phyloP scores from a whole-genome alignment of 371 early-diverging fungal species.

The Synchytrium microbalum region DNA sequence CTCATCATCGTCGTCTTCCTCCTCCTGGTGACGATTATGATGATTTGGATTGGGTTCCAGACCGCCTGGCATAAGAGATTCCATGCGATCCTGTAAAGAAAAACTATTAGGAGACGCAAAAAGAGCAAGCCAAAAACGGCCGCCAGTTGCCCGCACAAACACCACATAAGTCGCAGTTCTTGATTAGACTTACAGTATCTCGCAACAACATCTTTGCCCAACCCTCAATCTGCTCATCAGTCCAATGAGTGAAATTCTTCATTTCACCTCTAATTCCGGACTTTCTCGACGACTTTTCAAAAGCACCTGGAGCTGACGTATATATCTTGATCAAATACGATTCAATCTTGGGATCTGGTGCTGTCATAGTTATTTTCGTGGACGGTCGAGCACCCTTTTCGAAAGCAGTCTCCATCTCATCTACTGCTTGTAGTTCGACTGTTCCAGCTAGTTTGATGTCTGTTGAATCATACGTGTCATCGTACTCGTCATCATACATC shows the following conservation, averaged over 20 bases:
- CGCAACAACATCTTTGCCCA: conserved; percentile 81
- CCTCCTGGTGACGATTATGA: conserved; percentile 40
- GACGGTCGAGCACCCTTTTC: conserved; percentile 3
- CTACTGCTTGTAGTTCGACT: conserved; percentile 45
- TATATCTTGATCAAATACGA: conserved; percentile 18
- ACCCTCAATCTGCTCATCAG: conserved; percentile 88
- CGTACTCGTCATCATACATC: conserved; percentile 52
- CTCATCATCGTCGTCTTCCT: conserved; percentile 7
- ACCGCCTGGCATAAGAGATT: conserved; percentile 43
- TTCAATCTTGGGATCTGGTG: conserved; percentile 7
- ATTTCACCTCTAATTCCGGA: conserved; percentile 52
- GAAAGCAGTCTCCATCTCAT: conserved; percentile 42
- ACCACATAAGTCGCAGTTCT: too few relatives aligned
- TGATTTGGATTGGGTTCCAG: conserved; percentile 53
- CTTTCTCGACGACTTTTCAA: conserved; percentile 56
- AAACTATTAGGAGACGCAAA: conserved; percentile 4
- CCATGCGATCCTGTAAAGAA: not conserved
- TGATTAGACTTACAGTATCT: conserved; percentile 53
- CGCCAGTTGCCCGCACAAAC: too few relatives aligned
- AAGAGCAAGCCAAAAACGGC: not conserved
- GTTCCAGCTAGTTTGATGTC: conserved; percentile 52
- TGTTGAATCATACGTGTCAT: conserved; percentile 80
- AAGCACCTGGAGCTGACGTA: conserved; percentile 26
- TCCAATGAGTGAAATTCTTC: conserved; percentile 58
- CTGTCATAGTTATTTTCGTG: not conserved